Conservation (phyloP, 768 basidiomycete species). For the Boletales sp. region DNA sequence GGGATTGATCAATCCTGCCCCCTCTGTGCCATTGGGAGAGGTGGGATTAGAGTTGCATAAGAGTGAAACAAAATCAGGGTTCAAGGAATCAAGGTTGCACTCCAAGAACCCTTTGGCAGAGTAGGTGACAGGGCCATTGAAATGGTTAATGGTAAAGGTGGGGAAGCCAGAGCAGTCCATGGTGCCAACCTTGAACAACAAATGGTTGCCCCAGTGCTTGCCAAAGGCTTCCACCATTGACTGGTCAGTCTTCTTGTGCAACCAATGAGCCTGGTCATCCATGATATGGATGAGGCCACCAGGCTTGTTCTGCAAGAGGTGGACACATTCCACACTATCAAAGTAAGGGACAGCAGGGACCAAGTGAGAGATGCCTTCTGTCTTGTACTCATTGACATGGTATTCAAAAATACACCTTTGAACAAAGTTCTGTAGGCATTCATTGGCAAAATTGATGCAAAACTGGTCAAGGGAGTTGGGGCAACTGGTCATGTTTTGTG, state of each 20-base stretch:
- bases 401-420: slow-evolving; percentile 78
- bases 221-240: slow-evolving; percentile 93
- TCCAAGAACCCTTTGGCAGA: slow-evolving; percentile 88
- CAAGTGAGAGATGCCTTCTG: slow-evolving; percentile 71
- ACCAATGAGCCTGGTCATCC: slow-evolving; percentile 89
- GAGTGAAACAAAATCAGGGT: slow-evolving; percentile 89
- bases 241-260: slow-evolving; percentile 86
- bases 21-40: slow-evolving; percentile 50
- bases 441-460: slow-evolving; percentile 94
- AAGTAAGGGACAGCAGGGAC: slow-evolving; percentile 76
- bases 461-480: slow-evolving; percentile 95
- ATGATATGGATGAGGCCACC: slow-evolving; percentile 96
- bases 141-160: slow-evolving; percentile 91
- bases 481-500: slow-evolving; percentile 73
- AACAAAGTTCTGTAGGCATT: slow-evolving; percentile 81
- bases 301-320: slow-evolving; percentile 78
- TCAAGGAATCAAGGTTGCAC: slow-evolving; percentile 83
- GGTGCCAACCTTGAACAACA: slow-evolving; percentile 80
- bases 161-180: slow-evolving; percentile 75
- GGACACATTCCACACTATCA: slow-evolving; percentile 87
- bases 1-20: slow-evolving; percentile 79
- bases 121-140: slow-evolving; percentile 87
- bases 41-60: slow-evolving; percentile 56
- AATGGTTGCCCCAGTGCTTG: slow-evolving; percentile 93
- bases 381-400: slow-evolving; percentile 77